Conservation (phyloP, 2,329 filamentous ascomycete species). For the Alternaria alternata region DNA sequence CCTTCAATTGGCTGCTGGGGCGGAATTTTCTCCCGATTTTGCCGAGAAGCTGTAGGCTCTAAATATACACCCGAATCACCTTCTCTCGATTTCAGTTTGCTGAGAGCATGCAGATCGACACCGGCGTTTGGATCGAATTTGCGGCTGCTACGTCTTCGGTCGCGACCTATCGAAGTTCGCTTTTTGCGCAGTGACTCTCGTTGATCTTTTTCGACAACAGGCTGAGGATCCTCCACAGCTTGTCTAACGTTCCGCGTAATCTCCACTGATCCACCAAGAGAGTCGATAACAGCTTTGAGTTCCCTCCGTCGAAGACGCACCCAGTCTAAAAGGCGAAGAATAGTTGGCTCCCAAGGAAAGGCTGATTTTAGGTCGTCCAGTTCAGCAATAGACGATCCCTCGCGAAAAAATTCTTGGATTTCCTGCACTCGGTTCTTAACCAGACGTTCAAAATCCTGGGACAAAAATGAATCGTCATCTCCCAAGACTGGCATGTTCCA, state of each 20-base stretch:
- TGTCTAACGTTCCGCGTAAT: conserved; percentile 46
- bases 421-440: conserved; percentile 51
- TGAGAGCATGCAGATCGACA: conserved; percentile 31
- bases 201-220: conserved; percentile 8
- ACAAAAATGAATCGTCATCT: conserved; percentile 48
- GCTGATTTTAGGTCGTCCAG: conserved; percentile 24
- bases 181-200: conserved; percentile 33
- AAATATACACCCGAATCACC: conserved; percentile 24
- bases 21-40: conserved; percentile 12
- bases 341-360: conserved; percentile 62
- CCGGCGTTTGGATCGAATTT: conserved; percentile 41
- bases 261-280: conserved; percentile 54
- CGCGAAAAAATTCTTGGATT: conserved; percentile 48
- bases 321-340: conserved; percentile 58
- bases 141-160: conserved; percentile 39
- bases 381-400: neutral
- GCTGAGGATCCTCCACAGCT: conserved; percentile 25
- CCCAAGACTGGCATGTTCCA: conserved; percentile 50
- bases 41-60: conserved; percentile 13
- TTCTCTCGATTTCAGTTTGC: conserved; percentile 32
- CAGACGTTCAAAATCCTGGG: conserved; percentile 43
- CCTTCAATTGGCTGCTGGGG: conserved; percentile 12
- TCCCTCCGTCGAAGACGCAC: conserved; percentile 55
- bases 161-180: conserved; percentile 37
- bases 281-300: conserved; percentile 53